Evolutionary conservation across 371 early-diverging fungal genomes (phyloP), one percentile per base, ranked within the genome.

Genomic region (Mortierella sp.): DNA sequence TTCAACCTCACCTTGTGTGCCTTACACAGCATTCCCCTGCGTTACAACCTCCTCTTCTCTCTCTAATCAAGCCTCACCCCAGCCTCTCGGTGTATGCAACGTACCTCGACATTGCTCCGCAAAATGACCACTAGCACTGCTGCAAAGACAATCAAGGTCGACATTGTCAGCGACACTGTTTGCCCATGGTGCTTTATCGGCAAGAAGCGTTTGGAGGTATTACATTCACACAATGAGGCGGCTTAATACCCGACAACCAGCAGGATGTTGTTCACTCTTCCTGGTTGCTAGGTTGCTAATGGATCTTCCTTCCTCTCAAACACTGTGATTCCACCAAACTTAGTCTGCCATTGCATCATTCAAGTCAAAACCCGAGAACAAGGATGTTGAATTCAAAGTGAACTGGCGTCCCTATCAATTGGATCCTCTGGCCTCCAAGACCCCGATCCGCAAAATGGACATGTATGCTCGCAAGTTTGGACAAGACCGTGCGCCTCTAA

Each of bases 161-260:
- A 83, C 29, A 69, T 86, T 49, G 83, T 86, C 27, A 74, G 81
- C 12, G 90, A 90, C 68, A 84, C 78, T 44, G 72, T 85, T 28
- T 90, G 90, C 56, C 90, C 89, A 12, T 90, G 87, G 87, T 91
- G 90, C 63, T 91, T 82, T 66, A 70, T 91, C 22, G 90, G 92
- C 60, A 89, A 90, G 67, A 85, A 85, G 12, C 84, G 90, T 25
- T 63, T 92, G 5, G 89, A 90, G 63, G 74, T 73, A 56, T n/a
- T n/a, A n/a, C n/a, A n/a, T n/a, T n/a, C n/a, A n/a, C n/a, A n/a
- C n/a, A n/a, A n/a, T n/a, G n/a, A n/a, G n/a, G n/a, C n/a, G n/a
- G n/a, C n/a, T n/a, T n/a, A n/a, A n/a, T n/a, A n/a, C n/a, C n/a
- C n/a, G n/a, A n/a, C 16, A 17, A 14, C 49, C 10, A 6, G 16